These are phyloP conservation scores for Metschnikowia kunwiensis DNA, from an alignment of 805 yeast species.

Conservation along the genomic window DNA sequence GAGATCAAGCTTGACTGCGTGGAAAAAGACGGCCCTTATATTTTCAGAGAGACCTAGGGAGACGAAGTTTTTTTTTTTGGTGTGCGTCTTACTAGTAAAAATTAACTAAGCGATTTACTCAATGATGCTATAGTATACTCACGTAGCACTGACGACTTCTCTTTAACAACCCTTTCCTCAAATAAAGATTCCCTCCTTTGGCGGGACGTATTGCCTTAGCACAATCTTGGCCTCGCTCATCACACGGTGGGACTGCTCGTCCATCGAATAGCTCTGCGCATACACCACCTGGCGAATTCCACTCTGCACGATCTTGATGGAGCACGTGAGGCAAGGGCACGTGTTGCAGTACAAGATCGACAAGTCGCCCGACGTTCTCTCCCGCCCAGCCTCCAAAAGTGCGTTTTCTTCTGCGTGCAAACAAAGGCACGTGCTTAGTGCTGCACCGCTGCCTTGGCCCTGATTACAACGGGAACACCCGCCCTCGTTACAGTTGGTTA, in stretches of 20 bases:
- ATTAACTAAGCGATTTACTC: too few relatives aligned
- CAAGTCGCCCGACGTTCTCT: constrained; percentile 56
- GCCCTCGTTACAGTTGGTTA: constrained; percentile 89
- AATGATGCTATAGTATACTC: neutral
- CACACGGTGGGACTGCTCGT: constrained; percentile 66
- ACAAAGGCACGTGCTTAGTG: constrained; percentile 82
- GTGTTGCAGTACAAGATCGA: constrained; percentile 89
- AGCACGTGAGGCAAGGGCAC: constrained; percentile 94
- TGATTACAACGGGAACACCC: constrained; percentile 90
- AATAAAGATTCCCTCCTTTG: constrained; percentile 39
- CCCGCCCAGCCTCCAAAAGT: constrained; percentile 88
- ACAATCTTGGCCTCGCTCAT: constrained; percentile 69
- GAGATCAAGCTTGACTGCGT: constrained; percentile 50
- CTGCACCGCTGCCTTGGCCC: constrained; percentile 60
- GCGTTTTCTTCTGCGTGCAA: constrained; percentile 98
- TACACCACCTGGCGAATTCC: constrained; percentile 92
- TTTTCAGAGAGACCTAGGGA: constrained; percentile 26
- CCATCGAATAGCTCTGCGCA: constrained; percentile 92
- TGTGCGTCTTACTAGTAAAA: too few relatives aligned
- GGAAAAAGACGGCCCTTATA: constrained; percentile 48
- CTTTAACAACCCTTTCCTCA: too few relatives aligned
- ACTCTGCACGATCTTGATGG: constrained; percentile 89
- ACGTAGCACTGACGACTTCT: neutral
- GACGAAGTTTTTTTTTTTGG: too few relatives aligned
- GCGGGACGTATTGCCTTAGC: constrained; percentile 51